A percentile compares a stretch with the other conserved stretches of the same genome.
Evolutionary conservation across 1,284 basidiomycete genomes (phyloP).

Genomic region (Phellopilus nigrolimitatus): DNA sequence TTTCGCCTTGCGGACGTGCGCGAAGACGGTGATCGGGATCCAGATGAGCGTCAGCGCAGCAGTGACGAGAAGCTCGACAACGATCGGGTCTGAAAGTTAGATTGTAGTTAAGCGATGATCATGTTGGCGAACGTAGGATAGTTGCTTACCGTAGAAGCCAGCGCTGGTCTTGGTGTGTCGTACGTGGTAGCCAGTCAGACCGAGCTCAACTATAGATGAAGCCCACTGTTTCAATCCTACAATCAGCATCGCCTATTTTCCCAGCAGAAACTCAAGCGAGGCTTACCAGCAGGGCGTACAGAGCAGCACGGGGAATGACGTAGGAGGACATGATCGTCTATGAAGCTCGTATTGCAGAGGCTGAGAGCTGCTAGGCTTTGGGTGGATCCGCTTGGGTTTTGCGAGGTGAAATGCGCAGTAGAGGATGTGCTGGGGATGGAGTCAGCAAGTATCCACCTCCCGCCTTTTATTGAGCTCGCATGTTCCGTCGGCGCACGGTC

Average conservation of each 20-base stretch:
- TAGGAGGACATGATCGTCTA: slow-evolving; percentile 1
- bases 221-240: slow-evolving; percentile 5
- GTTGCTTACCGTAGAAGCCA: slow-evolving; percentile 10
- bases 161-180: slow-evolving; percentile 13
- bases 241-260: background rate
- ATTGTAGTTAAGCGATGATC: background rate
- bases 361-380: too few species aligned
- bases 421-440: too few species aligned
- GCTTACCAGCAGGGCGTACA: slow-evolving; percentile 13
- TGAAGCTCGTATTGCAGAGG: too few species aligned
- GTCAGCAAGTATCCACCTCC: too few species aligned
- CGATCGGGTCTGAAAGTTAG: slow-evolving; percentile 16
- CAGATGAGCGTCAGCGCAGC: slow-evolving; percentile 19
- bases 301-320: slow-evolving; percentile 1
- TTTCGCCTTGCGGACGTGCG: slow-evolving; percentile 9
- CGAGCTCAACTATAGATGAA: slow-evolving; percentile 10
- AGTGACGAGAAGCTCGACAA: slow-evolving; percentile 19
- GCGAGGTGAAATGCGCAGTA: too few species aligned
- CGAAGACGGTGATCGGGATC: slow-evolving; percentile 13
- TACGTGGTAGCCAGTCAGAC: slow-evolving; percentile 15
- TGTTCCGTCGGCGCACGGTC: too few species aligned
- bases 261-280: background rate
- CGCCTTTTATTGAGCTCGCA: too few species aligned
- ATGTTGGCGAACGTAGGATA: background rate
- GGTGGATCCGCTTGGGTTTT: too few species aligned